Base-by-base conservation (phyloP, 2,329 filamentous ascomycete species). In the Aspergillus vadensis region DNA sequence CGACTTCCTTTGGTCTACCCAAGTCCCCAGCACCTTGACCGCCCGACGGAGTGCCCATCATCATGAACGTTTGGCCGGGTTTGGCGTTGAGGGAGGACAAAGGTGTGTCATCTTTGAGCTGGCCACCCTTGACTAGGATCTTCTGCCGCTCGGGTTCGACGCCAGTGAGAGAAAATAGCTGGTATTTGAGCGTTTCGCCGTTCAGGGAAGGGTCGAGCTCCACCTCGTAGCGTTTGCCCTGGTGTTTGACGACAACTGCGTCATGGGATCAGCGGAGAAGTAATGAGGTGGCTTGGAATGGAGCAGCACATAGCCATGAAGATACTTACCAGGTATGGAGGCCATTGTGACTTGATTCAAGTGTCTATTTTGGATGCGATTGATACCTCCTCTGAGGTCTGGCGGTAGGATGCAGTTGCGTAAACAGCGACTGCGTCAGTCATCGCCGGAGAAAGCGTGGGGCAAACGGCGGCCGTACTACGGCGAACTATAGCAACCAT, bases 131-230 rank as follows among this genome's bases (percentile, higher is more conserved):
- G 77, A 97, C 87, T 59, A 99, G 81, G 69, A 99, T 91, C 81
- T 98, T 98, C 78, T 99, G 96, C 64, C 94, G 90, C 64, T 96
- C 91, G 66, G 95, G 95, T 75, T 98, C 95, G 73, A 99, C 95
- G 63, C 91, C 92, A 50, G 95, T 99, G 58, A 99, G 83, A 64
- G 93, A 97, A 81, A 90, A 99, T 60, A 99, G 86, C 77, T 98
- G 95, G 72, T 91, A 91, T 77, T 98, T 99, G 82, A 99, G 92
- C 59, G 91, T 91, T 78, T 97, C 92, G 78, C 95, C 95, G 63
- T 88, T 92, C 49, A 91, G 89, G 25, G 86, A 83, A 47, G 91
- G 85, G 75, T 98, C 94, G 71, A 99, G 86, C 63, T 98, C 94
- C 76, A 99, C 86, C 74, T 98, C 88, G 81, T 98, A 90, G 76